Base-by-base conservation (phyloP, 2,329 filamentous ascomycete genomes). In the Ambrosiella cleistominuta region DNA sequence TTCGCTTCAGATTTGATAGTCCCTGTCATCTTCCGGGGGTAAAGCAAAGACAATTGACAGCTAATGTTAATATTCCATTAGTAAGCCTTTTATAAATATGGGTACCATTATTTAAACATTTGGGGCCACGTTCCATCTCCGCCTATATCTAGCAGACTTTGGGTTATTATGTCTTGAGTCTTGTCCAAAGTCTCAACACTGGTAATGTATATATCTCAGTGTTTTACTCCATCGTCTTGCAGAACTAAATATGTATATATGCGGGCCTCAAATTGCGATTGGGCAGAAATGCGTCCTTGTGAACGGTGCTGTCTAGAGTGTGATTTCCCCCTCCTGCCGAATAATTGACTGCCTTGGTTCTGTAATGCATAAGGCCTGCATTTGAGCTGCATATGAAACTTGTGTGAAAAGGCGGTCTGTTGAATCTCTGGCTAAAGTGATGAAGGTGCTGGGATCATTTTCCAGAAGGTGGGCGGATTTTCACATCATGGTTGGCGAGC, bases 341-440 rank as follows among this genome's bases (percentile, higher is more conserved):
- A 47, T 47, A 17, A 17, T 5, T 47, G 44, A 17, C 44, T 3
- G 44, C 44, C 15, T 11, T 47, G 44, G 44, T 17, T 38, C 35
- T 53, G 13, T 15, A 12, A n/a, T 53, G 51, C 51, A 53, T 53
- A 37, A 37, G 11, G 37, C 40, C 35, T 53, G 51, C 51, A 53
- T 39, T 53, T n/a, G 35, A 38, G 51, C 13, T 53, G 51, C 51
- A 38, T 39, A 53, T 53, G 51, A 53, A 53, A 38, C 27, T 39
- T 53, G 7, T 47, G 44, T 17, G 35, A 53, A 53, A 37, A 38
- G 37, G 51, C 51, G 51, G 51, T 53, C 51, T 53, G 51, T 13
- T 52, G 2, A n/a, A 37, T 53, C 35, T 17, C 6, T 27, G 35
- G 15, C 13, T 13, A 27, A 27, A 27, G 27, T 27, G 27, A 27